Conservation (phyloP, 192 early-diverging fungal species). For the Allomyces macrogynus region DNA sequence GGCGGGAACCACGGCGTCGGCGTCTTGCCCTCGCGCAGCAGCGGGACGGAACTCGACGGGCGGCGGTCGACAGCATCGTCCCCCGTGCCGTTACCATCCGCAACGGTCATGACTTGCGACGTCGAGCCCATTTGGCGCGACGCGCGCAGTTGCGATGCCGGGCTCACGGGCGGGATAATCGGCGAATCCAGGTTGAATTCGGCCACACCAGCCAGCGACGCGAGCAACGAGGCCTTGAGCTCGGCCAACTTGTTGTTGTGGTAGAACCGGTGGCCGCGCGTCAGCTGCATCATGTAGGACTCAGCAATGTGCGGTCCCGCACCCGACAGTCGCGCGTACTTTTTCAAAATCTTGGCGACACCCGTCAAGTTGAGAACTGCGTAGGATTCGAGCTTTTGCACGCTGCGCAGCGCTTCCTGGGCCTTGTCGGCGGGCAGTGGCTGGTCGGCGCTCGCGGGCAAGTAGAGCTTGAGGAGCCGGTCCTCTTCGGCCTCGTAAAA, state of each 20-base stretch:
- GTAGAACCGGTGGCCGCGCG: conserved; percentile 34
- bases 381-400: conserved; percentile 48
- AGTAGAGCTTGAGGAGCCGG: not conserved
- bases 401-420: conserved; percentile 31
- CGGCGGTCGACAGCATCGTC: conserved; percentile 4
- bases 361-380: conserved; percentile 73
- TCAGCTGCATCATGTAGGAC: conserved; percentile 34
- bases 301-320: conserved; percentile 49
- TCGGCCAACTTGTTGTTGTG: conserved; percentile 35
- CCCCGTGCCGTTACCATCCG: conserved; percentile 12
- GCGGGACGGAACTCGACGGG: conserved; percentile 1
- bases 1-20: conserved; percentile 21
- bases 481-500: conserved; percentile 9
- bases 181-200: conserved; percentile 6
- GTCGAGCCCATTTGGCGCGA: not conserved
- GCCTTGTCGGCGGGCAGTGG: conserved; percentile 10
- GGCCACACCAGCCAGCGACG: conserved; percentile 24
- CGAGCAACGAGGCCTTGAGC: conserved; percentile 51
- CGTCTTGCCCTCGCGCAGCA: conserved; percentile 6
- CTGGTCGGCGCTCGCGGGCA: not conserved
- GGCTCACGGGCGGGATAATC: conserved; percentile 7
- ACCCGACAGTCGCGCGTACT: conserved; percentile 52
- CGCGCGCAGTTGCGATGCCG: conserved; percentile 6
- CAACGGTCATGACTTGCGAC: conserved; percentile 8
- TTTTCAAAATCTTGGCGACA: conserved; percentile 70